A percentile compares a stretch with the other conserved stretches of the same genome.
Evolutionary conservation across 306 rosid species (phyloP).

Genomic region (Styphnolobium japonicum): DNA sequence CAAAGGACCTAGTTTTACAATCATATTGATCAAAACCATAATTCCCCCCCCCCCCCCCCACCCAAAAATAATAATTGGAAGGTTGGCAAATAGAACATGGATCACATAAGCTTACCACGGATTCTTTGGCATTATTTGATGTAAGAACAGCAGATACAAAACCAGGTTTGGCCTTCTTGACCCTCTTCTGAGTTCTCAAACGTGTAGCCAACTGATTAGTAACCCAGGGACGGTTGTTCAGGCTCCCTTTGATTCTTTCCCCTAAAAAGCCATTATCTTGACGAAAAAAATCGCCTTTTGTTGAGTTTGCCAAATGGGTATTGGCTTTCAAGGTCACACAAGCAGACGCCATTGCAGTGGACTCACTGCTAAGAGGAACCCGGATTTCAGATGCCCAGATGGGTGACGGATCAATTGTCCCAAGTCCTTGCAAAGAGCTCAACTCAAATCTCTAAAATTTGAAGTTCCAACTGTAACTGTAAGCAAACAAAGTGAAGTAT

Average conservation of each 20-base stretch:
- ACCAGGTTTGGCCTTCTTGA: constrained; percentile 34
- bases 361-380: constrained; percentile 1
- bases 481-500: constrained; percentile 26
- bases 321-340: constrained; percentile 45
- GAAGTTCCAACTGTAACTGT: constrained; percentile 11
- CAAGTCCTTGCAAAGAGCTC: background rate
- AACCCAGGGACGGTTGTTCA: constrained; percentile 25
- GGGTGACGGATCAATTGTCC: constrained; percentile 19
- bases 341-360: constrained; percentile 58
- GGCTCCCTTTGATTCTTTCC: constrained; percentile 51
- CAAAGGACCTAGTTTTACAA: background rate
- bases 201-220: constrained; percentile 22
- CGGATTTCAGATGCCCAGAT: background rate
- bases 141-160: constrained; percentile 57
- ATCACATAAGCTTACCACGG: constrained; percentile 45
- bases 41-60: too few species aligned
- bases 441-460: constrained; percentile 25
- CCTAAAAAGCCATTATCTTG: constrained; percentile 52
- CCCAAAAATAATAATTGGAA: too few species aligned
- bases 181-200: constrained; percentile 38
- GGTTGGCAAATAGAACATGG: background rate
- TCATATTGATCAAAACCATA: background rate
- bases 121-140: constrained; percentile 43
- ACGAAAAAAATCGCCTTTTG: constrained; percentile 30
- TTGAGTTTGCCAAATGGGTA: constrained; percentile 38